A percentile compares a stretch with the other conserved stretches of the same genome.
Conservation (phyloP, 345 rosid species). For the Zanthoxylum bungeanum region DNA sequence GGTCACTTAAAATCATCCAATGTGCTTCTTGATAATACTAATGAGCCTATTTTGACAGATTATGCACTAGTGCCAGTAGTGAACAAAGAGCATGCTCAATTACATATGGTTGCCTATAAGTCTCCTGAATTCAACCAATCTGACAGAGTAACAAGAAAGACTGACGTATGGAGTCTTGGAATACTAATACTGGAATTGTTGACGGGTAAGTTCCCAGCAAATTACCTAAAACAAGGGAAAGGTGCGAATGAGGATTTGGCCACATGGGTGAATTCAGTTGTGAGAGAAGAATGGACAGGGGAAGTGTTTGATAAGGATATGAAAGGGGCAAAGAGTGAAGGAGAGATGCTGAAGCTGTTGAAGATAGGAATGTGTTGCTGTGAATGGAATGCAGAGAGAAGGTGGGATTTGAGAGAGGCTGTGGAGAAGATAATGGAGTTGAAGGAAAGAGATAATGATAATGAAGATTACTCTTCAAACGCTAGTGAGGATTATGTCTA, state of each 20-base stretch:
- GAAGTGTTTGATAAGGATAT: conserved; percentile 86
- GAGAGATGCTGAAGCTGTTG: conserved; percentile 73
- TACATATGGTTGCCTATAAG: conserved; percentile 69
- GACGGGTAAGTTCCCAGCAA: conserved; percentile 84
- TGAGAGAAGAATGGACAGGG: conserved; percentile 76
- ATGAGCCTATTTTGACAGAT: conserved; percentile 59
- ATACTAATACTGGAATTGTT: conserved; percentile 72
- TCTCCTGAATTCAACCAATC: conserved; percentile 67
- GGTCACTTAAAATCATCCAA: conserved; percentile 92
- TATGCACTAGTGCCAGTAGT: conserved; percentile 57
- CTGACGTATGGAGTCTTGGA: conserved; percentile 92
- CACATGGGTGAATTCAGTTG: conserved; percentile 74
- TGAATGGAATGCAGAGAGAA: conserved; percentile 65
- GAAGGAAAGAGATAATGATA: conserved; percentile 47
- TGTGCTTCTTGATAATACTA: conserved; percentile 51
- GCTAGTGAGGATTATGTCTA: conserved; percentile 53
- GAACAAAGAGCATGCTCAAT: conserved; percentile 63
- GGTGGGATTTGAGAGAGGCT: conserved; percentile 66
- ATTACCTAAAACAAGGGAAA: conserved; percentile 60
- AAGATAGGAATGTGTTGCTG: conserved; percentile 87
- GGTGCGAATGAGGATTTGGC: conserved; percentile 53
- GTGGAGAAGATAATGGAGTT: conserved; percentile 51
- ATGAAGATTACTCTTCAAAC: conserved; percentile 51
- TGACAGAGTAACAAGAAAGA: conserved; percentile 45
- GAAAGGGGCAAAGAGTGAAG: conserved; percentile 58